Evolutionary conservation across 2,329 filamentous ascomycete genomes (phyloP), one percentile per base, ranked within the genome.

Genomic region (Mollisia scopiformis): DNA sequence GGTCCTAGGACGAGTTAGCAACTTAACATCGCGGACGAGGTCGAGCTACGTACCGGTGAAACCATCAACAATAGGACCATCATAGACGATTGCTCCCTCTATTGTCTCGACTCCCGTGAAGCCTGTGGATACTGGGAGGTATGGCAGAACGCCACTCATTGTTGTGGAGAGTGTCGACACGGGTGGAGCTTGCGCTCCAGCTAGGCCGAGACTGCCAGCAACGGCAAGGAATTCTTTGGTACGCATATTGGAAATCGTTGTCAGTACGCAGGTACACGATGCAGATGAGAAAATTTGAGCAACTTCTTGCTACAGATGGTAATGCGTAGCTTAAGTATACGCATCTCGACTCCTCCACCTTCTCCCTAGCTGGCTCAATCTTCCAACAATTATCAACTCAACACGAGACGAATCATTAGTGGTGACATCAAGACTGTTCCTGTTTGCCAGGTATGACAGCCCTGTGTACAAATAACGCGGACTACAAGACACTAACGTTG

Each of bases 91-190:
- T 2, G 51, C 51, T 3, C 51, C 51, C 23, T 54, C 51, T n/a
- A 54, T 54, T 7, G 51, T 54, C 19, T 54, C 51, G 10, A 54
- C 30, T 54, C 51, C 51, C 2, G 31, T 39, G 21, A 54, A 54
- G 10, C 30, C 23, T 4, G 51, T 54, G 8, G 30, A 16, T 16
- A 25, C 33, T 25, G 51, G 51, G 16, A 54, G 31, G 19, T 25
- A 41, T 25, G 51, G 51, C 6, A 41, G 33, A 4, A 54, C 51
- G 13, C 51, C 51, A 23, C 31, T 39, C 31, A 39, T 27, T 6
- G 33, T 27, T 3, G 51, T 54, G 13, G 51, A 54, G 31, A 54
- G 51, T 13, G 33, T 39, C 3, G 51, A 37, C 7, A 37, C 21
- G 13, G 51, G 51, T n/a, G n/a, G 25, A 23, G 19, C 35, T 39